Conservation (phyloP, 148 eudicot species). For the Simmondsia chinensis region DNA sequence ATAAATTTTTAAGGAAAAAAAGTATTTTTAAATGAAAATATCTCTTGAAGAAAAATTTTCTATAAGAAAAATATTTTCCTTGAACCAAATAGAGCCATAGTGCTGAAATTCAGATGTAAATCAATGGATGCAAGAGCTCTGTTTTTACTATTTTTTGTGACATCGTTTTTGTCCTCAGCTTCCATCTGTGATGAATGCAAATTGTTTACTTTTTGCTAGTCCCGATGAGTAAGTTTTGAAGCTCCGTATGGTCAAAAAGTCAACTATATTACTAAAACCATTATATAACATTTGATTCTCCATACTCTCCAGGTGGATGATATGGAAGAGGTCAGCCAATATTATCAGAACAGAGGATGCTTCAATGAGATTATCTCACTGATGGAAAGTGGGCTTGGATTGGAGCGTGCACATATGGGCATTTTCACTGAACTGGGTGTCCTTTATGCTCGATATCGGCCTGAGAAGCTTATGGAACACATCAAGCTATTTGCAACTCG, state of each 20-base stretch:
- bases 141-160: no score
- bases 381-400: slow-evolving; percentile 97
- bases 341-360: slow-evolving; percentile 90
- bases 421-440: slow-evolving; percentile 95
- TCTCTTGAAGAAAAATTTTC: no score
- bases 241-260: background rate
- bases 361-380: slow-evolving; percentile 84
- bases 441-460: slow-evolving; percentile 92
- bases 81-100: no score
- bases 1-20: no score
- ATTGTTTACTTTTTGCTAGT: no score
- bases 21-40: no score
- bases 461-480: slow-evolving; percentile 99
- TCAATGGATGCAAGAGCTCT: no score
- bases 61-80: no score
- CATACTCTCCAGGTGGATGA: slow-evolving; percentile 87
- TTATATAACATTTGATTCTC: background rate
- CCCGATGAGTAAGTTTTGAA: background rate
- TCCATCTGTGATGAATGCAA: no score
- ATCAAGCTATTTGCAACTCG: slow-evolving; percentile 94
- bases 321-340: slow-evolving; percentile 90
- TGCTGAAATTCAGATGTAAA: no score
- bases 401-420: slow-evolving; percentile 99
- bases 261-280: background rate
- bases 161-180: no score